Percentiles rank a stretch among this genome's conserved stretches.
These are phyloP conservation scores for Boletus rubropictus DNA, from an alignment of 768 basidiomycete genomes.

Conservation along the genomic window DNA sequence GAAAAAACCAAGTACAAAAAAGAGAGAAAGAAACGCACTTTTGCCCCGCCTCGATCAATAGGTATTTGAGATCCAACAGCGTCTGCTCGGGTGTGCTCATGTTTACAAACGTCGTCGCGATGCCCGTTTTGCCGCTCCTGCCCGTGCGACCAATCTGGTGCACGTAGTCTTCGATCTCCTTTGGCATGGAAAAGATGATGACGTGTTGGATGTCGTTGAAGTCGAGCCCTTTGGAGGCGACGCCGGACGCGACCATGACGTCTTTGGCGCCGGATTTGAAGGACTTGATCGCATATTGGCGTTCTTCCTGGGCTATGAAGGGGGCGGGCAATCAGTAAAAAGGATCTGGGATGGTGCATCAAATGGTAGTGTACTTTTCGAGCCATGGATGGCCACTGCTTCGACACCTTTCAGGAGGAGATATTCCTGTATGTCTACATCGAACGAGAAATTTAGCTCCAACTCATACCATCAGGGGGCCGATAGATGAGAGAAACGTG, in stretches of 20 bases:
- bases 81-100: conserved; percentile 98
- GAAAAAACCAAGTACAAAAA: too few relatives aligned
- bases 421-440: conserved; percentile 96
- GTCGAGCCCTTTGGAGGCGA: conserved; percentile 97
- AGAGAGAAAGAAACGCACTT: conserved; percentile 54
- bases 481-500: neutral
- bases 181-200: conserved; percentile 99
- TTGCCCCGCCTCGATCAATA: conserved; percentile 95
- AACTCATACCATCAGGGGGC: neutral
- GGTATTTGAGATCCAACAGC: conserved; percentile 90
- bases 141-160: conserved; percentile 99
- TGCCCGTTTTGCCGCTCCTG: conserved; percentile 95
- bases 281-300: conserved; percentile 97
- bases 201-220: conserved; percentile 99
- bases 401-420: conserved; percentile 94
- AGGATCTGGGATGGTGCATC: neutral
- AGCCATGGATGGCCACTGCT: conserved; percentile 97
- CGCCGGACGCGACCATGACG: conserved; percentile 98
- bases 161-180: conserved; percentile 99
- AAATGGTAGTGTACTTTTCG: conserved; percentile 62
- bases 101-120: conserved; percentile 98
- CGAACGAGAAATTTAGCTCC: neutral
- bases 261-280: conserved; percentile 98
- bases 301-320: conserved; percentile 87
- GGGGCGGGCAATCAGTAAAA: neutral